phyloP scores from a whole-genome alignment of 2,329 filamentous ascomycete genomes.

The Beauveria caledonica region DNA sequence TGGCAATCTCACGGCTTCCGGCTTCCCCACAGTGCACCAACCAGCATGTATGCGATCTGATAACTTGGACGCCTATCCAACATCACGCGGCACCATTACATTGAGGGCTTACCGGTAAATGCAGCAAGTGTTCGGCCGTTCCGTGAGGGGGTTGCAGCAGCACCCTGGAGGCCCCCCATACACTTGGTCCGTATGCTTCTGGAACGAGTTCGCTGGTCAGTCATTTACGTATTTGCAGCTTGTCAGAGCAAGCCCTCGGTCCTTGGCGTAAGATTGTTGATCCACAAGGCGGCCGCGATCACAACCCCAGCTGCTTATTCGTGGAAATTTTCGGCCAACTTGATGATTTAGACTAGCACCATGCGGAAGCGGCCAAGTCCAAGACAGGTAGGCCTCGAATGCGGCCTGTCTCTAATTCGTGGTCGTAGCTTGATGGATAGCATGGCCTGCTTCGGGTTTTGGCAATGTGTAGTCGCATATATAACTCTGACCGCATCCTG shows the following conservation, averaged over 20 bases:
- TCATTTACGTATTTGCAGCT: neutral
- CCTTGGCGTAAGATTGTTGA: slow-evolving; percentile 9
- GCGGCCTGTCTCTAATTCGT: no score
- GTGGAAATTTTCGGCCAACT: neutral
- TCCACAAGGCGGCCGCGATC: neutral
- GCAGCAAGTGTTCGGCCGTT: no score
- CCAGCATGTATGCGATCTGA: neutral
- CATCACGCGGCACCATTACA: neutral
- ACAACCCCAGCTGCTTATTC: neutral
- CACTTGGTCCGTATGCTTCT: no score
- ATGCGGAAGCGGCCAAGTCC: no score
- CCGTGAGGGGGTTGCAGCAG: neutral
- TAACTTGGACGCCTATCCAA: neutral
- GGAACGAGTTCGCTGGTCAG: neutral
- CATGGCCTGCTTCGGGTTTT: no score
- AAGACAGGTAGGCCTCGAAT: no score
- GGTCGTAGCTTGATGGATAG: no score
- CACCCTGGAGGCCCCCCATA: no score
- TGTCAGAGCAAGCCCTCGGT: neutral
- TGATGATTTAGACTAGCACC: no score
- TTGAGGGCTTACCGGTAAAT: no score
- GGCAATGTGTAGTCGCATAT: no score
- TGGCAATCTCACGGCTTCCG: neutral
- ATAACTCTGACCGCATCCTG: no score
- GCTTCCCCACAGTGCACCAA: neutral